Percentiles rank a stretch among this genome's conserved stretches.
phyloP scores from a whole-genome alignment of 352 stramenopile genomes.

The Peronospora belbahrii region DNA sequence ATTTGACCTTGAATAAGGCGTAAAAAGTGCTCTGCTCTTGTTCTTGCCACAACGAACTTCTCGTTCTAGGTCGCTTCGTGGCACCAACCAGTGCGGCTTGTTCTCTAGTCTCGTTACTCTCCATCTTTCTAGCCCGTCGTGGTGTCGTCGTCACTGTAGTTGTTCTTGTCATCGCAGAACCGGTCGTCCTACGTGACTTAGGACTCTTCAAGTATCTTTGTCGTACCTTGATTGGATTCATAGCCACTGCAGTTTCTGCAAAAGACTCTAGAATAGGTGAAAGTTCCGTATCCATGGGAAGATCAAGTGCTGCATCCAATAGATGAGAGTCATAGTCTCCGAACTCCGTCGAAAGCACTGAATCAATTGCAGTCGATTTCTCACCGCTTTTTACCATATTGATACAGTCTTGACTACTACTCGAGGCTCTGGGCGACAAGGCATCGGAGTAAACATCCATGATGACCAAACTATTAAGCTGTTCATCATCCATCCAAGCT shows the following conservation, averaged over 20 bases:
- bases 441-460: conserved; percentile 29
- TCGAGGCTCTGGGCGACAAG: conserved; percentile 15
- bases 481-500: conserved; percentile 45
- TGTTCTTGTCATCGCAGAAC: conserved; percentile 9
- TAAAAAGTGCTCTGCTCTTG: conserved; percentile 66
- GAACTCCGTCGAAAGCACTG: conserved; percentile 29
- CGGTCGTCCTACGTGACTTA: conserved; percentile 6
- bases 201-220: conserved; percentile 13
- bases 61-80: conserved; percentile 20
- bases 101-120: conserved; percentile 2
- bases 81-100: conserved; percentile 3
- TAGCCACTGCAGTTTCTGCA: conserved; percentile 13
- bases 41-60: conserved; percentile 34
- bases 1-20: conserved; percentile 61
- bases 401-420: conserved; percentile 10
- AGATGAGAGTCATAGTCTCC: conserved; percentile 22
- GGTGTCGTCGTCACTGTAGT: conserved; percentile 5
- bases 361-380: conserved; percentile 28
- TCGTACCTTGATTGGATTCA: conserved; percentile 19
- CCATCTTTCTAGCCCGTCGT: conserved; percentile 7
- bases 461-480: conserved; percentile 29
- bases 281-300: conserved; percentile 37
- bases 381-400: conserved; percentile 16
- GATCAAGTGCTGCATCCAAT: conserved; percentile 22
- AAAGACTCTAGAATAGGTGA: conserved; percentile 52